These are phyloP conservation scores for Vicia faba DNA, from an alignment of 306 rosid genomes.

Conservation along the genomic window DNA sequence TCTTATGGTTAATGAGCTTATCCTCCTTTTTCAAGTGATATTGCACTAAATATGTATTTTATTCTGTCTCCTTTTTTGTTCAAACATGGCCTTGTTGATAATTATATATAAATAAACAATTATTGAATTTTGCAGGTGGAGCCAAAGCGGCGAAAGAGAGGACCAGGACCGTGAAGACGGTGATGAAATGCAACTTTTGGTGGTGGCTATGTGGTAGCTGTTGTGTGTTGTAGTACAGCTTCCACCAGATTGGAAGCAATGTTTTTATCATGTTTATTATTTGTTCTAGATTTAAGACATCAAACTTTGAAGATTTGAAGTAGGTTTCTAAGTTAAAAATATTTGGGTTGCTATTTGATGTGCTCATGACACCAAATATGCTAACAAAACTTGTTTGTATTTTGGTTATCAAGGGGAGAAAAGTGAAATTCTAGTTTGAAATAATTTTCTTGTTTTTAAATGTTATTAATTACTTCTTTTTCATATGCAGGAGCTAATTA, in stretches of 20 bases:
- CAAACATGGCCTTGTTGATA: neutral
- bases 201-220: constrained; percentile 32
- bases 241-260: constrained; percentile 43
- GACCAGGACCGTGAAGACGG: constrained; percentile 14
- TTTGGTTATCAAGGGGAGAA: neutral
- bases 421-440: neutral
- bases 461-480: neutral
- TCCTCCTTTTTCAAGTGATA: too few relatives aligned
- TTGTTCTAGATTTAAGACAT: constrained; percentile 37
- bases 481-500: neutral
- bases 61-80: too few relatives aligned
- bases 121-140: constrained; percentile 55
- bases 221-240: constrained; percentile 54
- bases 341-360: constrained; percentile 2
- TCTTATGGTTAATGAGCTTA: too few relatives aligned
- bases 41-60: too few relatives aligned
- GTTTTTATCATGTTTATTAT: constrained; percentile 31
- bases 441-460: neutral
- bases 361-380: neutral
- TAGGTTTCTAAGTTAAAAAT: constrained; percentile 1
- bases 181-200: constrained; percentile 14
- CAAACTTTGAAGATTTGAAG: constrained; percentile 29
- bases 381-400: neutral
- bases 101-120: neutral
- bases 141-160: constrained; percentile 74